Evolutionary conservation across 2,329 filamentous ascomycete genomes (phyloP).

Genomic region (Monilinia vaccinii-corymbosi): DNA sequence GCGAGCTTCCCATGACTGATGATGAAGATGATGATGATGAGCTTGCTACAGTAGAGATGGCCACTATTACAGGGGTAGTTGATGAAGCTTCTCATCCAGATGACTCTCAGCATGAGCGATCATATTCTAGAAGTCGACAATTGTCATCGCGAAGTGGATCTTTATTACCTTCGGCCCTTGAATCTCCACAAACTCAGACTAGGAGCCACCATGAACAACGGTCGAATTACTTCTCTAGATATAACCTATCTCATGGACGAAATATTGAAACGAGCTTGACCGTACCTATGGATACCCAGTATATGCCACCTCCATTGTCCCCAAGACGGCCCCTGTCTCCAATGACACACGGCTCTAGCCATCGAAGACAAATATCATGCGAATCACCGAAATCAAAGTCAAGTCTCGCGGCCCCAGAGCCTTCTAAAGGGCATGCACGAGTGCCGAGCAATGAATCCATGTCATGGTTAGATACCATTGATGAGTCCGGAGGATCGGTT

Average conservation of each 20-base stretch:
- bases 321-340: constrained; percentile 50
- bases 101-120: constrained; percentile 19
- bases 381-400: background rate
- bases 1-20: constrained; percentile 29
- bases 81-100: constrained; percentile 30
- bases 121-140: constrained; percentile 21
- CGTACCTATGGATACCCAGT: constrained; percentile 45
- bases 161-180: constrained; percentile 26
- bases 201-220: constrained; percentile 25
- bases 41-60: constrained; percentile 40
- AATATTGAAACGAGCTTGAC: constrained; percentile 31
- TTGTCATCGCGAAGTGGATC: constrained; percentile 30
- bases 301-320: constrained; percentile 64
- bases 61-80: constrained; percentile 42
- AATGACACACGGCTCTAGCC: constrained; percentile 27
- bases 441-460: constrained; percentile 70
- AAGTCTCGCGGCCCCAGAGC: constrained; percentile 23
- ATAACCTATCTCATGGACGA: background rate
- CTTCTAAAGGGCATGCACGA: constrained; percentile 37
- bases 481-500: constrained; percentile 77
- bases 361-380: constrained; percentile 20
- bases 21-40: constrained; percentile 36
- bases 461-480: constrained; percentile 90
- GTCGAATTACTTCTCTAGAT: constrained; percentile 2
- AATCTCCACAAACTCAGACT: constrained; percentile 23